Conservation (phyloP, 352 stramenopile genomes). For the Pythium folliculosum region DNA sequence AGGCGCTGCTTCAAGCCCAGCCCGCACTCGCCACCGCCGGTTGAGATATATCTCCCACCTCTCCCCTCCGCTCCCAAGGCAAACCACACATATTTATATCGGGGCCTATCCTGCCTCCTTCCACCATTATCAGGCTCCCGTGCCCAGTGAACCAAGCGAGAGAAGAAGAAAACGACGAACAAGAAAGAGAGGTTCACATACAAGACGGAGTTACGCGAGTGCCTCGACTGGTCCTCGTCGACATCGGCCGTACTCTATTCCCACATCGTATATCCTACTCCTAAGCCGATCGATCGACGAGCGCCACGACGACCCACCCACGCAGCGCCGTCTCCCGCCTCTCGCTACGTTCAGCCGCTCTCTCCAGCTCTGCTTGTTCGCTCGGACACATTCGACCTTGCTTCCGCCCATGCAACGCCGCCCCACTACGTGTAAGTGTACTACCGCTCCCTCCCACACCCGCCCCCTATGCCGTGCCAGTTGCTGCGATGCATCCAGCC, state of each 20-base stretch:
- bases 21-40: conserved; percentile 1
- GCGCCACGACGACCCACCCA: background rate
- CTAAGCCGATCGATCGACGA: background rate
- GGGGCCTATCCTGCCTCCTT: too few relatives aligned
- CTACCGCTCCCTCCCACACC: background rate
- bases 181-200: background rate
- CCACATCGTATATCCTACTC: background rate
- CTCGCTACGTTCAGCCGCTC: background rate
- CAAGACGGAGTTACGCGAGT: too few relatives aligned
- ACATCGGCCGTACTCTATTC: background rate
- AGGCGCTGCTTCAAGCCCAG: conserved; percentile 35
- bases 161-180: background rate
- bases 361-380: background rate
- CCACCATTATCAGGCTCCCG: background rate
- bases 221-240: too few relatives aligned
- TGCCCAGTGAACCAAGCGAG: background rate
- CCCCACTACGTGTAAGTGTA: background rate
- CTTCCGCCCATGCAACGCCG: background rate
- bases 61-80: background rate
- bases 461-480: background rate
- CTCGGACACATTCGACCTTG: background rate
- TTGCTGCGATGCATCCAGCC: background rate
- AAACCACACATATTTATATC: background rate
- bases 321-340: too few relatives aligned
- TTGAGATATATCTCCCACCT: background rate